Evolutionary conservation across 495 filamentous ascomycete genomes (phyloP).

Genomic region (Penicillium waksmanii): DNA sequence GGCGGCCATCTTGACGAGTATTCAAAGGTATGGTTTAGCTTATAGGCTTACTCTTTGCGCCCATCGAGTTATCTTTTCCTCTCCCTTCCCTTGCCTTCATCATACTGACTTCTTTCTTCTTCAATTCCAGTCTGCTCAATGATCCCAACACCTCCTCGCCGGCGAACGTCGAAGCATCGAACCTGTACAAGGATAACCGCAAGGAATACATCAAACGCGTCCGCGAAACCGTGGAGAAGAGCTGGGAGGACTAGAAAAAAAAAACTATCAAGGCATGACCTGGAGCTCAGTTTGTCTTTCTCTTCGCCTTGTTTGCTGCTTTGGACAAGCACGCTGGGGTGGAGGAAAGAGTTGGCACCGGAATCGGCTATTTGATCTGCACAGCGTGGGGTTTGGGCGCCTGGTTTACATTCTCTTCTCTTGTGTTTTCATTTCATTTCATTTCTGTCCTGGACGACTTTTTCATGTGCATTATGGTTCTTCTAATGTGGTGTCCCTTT

Average conservation of each 20-base stretch:
- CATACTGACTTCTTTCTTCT: slow-evolving; percentile 8
- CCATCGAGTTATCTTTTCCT: too few species aligned
- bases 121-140: slow-evolving; percentile 76
- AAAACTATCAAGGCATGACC: not conserved
- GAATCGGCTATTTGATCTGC: slow-evolving; percentile 39
- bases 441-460: slow-evolving; percentile 6
- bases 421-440: slow-evolving; percentile 19
- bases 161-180: slow-evolving; percentile 97
- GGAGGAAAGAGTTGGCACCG: slow-evolving; percentile 11
- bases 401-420: slow-evolving; percentile 30
- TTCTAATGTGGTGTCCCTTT: not conserved
- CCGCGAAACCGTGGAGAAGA: slow-evolving; percentile 96
- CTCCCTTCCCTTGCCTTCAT: not conserved
- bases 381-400: slow-evolving; percentile 53
- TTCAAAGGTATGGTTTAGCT: slow-evolving; percentile 74
- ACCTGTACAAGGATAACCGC: slow-evolving; percentile 97
- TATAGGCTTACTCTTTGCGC: not conserved
- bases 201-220: slow-evolving; percentile 96
- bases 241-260: slow-evolving; percentile 80
- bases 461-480: slow-evolving; percentile 3
- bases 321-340: slow-evolving; percentile 9
- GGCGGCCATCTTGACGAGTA: slow-evolving; percentile 93
- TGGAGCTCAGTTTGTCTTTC: not conserved
- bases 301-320: slow-evolving; percentile 4
- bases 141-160: slow-evolving; percentile 97